Percentiles rank a stretch among this genome's conserved stretches.
These are phyloP conservation scores for Saccharomyces hybrid DNA, from an alignment of 1,139 yeast species.

Conservation along the genomic window DNA sequence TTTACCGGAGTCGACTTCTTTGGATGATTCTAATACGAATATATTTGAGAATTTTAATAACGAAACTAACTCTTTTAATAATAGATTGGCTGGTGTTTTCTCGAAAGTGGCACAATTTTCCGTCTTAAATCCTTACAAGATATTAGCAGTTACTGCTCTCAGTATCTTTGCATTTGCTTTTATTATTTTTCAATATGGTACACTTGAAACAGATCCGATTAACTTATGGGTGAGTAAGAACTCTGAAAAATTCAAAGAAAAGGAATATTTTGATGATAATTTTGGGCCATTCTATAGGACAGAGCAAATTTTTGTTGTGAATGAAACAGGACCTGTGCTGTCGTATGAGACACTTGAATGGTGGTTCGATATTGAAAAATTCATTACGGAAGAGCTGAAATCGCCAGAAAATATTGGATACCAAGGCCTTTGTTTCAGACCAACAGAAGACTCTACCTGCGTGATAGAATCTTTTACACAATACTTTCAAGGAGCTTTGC, in stretches of 20 bases:
- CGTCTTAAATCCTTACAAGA: conserved; percentile 45
- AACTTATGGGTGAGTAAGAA: conserved; percentile 82
- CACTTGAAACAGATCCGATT: conserved; percentile 72
- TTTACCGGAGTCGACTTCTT: conserved; percentile 10
- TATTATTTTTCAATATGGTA: conserved; percentile 44
- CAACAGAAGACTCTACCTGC: conserved; percentile 64
- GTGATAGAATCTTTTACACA: conserved; percentile 88
- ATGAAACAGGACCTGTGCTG: conserved; percentile 55
- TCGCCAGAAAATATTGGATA: conserved; percentile 33
- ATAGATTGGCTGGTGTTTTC: conserved; percentile 27
- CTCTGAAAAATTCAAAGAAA: conserved; percentile 65
- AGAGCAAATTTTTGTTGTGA: conserved; percentile 74
- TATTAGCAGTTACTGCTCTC: conserved; percentile 10
- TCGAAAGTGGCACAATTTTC: conserved; percentile 48
- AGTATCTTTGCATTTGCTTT: conserved; percentile 46
- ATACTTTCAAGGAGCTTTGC: conserved; percentile 65
- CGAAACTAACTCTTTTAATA: conserved; percentile 11
- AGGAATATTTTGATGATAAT: conserved; percentile 60
- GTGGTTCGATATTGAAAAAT: conserved; percentile 77
- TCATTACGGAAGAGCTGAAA: conserved; percentile 35
- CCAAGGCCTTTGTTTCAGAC: conserved; percentile 76
- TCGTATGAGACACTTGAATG: conserved; percentile 64
- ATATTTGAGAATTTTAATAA: conserved; percentile 14
- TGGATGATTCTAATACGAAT: conserved; percentile 6
- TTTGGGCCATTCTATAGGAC: conserved; percentile 92